Base-by-base conservation (phyloP, 257 asterid genomes). In the Echites panduratus region DNA sequence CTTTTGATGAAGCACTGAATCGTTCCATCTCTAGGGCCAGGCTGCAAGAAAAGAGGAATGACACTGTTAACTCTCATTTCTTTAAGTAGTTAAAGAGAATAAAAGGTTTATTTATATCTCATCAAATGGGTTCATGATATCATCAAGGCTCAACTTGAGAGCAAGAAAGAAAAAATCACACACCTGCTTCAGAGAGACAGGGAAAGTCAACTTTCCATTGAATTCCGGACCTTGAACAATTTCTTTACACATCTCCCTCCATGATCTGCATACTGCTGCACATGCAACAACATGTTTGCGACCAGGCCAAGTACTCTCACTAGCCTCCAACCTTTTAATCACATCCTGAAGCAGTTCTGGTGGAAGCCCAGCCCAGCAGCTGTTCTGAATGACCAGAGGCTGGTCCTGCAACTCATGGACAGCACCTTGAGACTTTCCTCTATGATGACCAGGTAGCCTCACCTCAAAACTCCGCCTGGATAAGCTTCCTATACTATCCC, bases 241-340 rank as follows among this genome's bases (percentile, higher is more conserved):
- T 75, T 92, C 98, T 70, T 78, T 80, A 79, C 96, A 88, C 92
- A 92, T 86, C 64, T 86, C 90, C 77, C 98, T 90, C 98, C 98
- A 92, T 19, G 96, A 84, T 65, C 87, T 78, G 83, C 98, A 92
- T 73, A 92, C 98, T 44, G 91, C 85, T 38, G 92, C 90, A 81
- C 96, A 92, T 1, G 94, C 96, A 52, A 92, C 98, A 9, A 92
- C 85, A 59, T 90, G 87, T 83, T 84, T 90, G 59, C 98, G 87
- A 38, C 90, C 83, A 61, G 98, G 96, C 98, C 96, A 92, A 11
- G 90, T 77, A 76, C 85, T 85, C 88, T 90, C 98, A 76, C 86
- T 88, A 40, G 84, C 87, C 82, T 92, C 98, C 87, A 92, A 70
- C 82, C 96, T 88, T 75, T 82, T 85, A 45, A 90, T 88, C 72